phyloP scores from a whole-genome alignment of 2,329 filamentous ascomycete species.

The Amphichorda felina region DNA sequence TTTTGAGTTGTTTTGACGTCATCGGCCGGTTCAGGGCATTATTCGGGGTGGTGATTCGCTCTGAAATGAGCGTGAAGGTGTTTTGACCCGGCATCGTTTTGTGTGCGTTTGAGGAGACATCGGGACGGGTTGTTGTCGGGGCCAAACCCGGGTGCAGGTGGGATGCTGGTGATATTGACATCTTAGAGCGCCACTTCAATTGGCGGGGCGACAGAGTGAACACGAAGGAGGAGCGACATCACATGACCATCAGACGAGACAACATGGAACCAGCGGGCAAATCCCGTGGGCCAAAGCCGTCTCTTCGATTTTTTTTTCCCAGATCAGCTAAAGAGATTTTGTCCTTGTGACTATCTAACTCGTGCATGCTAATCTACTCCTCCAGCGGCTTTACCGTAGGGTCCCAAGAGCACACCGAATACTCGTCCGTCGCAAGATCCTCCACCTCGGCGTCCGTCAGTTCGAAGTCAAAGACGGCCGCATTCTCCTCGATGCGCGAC shows the following conservation, averaged over 20 bases:
- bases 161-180: too few relatives aligned
- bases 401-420: conserved; percentile 45
- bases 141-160: too few relatives aligned
- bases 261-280: neutral
- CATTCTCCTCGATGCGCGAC: conserved; percentile 54
- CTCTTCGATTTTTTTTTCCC: too few relatives aligned
- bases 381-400: conserved; percentile 36
- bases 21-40: conserved; percentile 17
- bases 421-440: conserved; percentile 35
- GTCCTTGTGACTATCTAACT: too few relatives aligned
- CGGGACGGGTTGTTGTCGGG: neutral
- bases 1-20: conserved; percentile 29
- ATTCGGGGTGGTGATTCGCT: conserved; percentile 8
- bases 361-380: too few relatives aligned
- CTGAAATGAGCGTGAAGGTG: conserved; percentile 31
- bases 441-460: conserved; percentile 39
- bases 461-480: conserved; percentile 42
- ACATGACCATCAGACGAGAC: conserved; percentile 4
- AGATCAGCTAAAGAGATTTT: too few relatives aligned
- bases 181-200: too few relatives aligned
- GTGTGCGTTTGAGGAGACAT: neutral
- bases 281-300: too few relatives aligned
- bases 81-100: conserved; percentile 24
- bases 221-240: conserved; percentile 4
- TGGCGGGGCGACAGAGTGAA: too few relatives aligned